A percentile compares a stretch with the other conserved stretches of the same genome.
These are phyloP conservation scores for Camellia granthamiana DNA, from an alignment of 148 eudicot genomes.

Conservation along the genomic window DNA sequence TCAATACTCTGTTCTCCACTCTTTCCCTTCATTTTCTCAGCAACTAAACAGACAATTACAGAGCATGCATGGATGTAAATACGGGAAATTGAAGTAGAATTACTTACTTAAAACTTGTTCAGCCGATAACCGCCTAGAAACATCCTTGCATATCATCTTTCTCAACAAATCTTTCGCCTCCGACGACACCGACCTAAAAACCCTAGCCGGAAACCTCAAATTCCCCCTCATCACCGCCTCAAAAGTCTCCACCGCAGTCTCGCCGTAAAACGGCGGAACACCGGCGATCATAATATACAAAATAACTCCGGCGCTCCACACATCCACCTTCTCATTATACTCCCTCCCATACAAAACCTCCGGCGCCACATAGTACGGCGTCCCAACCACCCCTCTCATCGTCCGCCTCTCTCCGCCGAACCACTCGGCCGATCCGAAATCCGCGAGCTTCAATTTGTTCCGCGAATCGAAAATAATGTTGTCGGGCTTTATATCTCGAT, in stretches of 20 bases:
- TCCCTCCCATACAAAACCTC: conserved; percentile 75
- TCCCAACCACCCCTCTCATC: conserved; percentile 81
- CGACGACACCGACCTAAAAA: conserved; percentile 63
- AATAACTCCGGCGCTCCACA: conserved; percentile 95
- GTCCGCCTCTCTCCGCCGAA: conserved; percentile 32
- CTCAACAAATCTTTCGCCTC: conserved; percentile 74
- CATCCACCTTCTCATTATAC: conserved; percentile 77
- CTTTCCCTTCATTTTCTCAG: background rate
- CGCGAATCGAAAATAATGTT: conserved; percentile 62
- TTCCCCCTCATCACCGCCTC: conserved; percentile 69
- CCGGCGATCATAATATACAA: conserved; percentile 84
- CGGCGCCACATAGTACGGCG: conserved; percentile 94
- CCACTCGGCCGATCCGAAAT: conserved; percentile 88
- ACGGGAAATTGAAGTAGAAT: background rate
- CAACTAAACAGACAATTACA: background rate
- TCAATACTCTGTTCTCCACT: background rate
- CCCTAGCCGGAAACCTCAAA: conserved; percentile 70
- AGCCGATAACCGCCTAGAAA: conserved; percentile 63
- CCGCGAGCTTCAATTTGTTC: conserved; percentile 57
- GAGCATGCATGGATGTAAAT: too few relatives aligned
- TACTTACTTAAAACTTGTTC: conserved; percentile 86
- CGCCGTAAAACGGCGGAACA: conserved; percentile 80
- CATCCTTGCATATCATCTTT: conserved; percentile 90
- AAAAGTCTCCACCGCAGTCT: conserved; percentile 59
- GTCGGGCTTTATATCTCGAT: conserved; percentile 85